Percentiles rank a stretch among this genome's conserved stretches.
phyloP scores from a whole-genome alignment of 2,329 filamentous ascomycete genomes.

The Malbranchea zuffiana region DNA sequence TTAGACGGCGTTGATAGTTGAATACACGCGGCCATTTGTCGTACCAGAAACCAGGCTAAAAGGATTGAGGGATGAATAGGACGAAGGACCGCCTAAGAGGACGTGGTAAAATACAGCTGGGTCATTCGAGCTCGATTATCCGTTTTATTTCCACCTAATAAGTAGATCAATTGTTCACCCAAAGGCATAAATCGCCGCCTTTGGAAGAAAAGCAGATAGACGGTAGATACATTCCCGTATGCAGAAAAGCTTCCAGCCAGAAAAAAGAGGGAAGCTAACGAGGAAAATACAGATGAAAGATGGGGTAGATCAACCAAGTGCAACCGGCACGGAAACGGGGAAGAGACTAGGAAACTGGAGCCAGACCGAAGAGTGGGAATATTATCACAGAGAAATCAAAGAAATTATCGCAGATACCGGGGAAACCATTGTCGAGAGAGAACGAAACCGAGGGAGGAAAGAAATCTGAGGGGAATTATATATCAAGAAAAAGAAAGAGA shows the following conservation, averaged over 20 bases:
- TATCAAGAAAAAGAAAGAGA: too few species aligned
- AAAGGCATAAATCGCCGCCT: too few species aligned
- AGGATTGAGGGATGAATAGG: too few species aligned
- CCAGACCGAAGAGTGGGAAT: slow-evolving; percentile 9
- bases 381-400: slow-evolving; percentile 9
- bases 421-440: background rate
- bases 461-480: too few species aligned
- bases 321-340: background rate
- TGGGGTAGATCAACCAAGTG: background rate
- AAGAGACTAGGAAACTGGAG: slow-evolving; percentile 1
- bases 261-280: background rate
- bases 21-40: too few species aligned
- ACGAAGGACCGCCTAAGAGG: too few species aligned
- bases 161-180: too few species aligned
- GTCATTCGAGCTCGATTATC: too few species aligned
- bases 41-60: too few species aligned
- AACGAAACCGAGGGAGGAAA: slow-evolving; percentile 3
- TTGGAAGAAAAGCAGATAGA: too few species aligned
- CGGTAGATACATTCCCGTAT: background rate
- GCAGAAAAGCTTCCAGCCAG: background rate
- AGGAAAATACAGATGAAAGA: background rate
- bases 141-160: too few species aligned
- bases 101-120: too few species aligned
- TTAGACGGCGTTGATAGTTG: background rate
- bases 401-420: slow-evolving; percentile 5